Evolutionary conservation across 2,329 filamentous ascomycete genomes (phyloP).

Genomic region (Teratosphaeria destructans): DNA sequence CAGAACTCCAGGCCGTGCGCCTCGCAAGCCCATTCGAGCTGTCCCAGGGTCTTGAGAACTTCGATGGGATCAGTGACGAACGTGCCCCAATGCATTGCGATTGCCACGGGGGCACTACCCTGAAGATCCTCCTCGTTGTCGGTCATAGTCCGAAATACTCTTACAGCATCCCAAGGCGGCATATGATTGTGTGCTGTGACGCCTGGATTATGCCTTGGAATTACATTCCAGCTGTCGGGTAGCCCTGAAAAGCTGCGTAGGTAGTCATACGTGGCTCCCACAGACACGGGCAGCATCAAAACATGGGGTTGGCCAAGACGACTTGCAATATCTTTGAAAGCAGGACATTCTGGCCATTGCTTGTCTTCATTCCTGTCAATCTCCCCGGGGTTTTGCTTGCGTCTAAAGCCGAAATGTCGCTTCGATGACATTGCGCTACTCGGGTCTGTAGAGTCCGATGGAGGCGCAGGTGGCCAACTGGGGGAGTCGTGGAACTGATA

Average conservation of each 20-base stretch:
- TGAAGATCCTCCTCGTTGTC: too few relatives aligned
- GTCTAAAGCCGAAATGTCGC: not conserved
- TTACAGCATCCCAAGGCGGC: conserved; percentile 5
- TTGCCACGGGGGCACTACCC: not conserved
- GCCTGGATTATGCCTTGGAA: conserved; percentile 3
- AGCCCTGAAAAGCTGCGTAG: conserved; percentile 1
- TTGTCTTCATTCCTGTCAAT: not conserved
- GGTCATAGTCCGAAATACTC: not conserved
- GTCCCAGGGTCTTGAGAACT: conserved; percentile 3
- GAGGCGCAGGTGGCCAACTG: conserved; percentile 3
- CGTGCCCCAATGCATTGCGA: conserved; percentile 7
- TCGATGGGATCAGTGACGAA: conserved; percentile 2
- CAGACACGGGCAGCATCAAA: conserved; percentile 2
- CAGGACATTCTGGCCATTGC: conserved; percentile 3
- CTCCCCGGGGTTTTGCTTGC: not conserved
- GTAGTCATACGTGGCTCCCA: conserved; percentile 5
- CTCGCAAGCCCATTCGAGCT: conserved; percentile 6
- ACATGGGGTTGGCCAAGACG: conserved; percentile 1
- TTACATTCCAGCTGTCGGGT: conserved; percentile 1
- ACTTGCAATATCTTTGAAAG: conserved; percentile 1
- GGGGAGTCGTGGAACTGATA: conserved; percentile 26
- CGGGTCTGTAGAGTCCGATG: not conserved
- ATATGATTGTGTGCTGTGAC: conserved; percentile 7
- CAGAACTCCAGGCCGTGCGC: conserved; percentile 2
- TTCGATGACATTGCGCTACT: not conserved